Base-by-base conservation (phyloP, 768 basidiomycete genomes). In the Podaxis rugospora region DNA sequence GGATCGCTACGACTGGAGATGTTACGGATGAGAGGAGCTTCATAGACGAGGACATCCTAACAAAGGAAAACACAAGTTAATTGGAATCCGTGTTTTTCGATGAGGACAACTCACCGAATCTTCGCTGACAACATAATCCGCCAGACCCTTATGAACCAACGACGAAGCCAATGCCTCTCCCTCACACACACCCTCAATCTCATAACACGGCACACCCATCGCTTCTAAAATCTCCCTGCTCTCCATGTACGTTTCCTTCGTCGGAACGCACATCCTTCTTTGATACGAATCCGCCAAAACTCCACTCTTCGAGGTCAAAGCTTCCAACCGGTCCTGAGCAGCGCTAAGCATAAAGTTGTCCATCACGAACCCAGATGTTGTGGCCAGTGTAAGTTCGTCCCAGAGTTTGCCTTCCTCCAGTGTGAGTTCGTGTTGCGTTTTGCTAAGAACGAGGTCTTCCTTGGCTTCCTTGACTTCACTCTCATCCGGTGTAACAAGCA, bases 121-220 rank as follows among this genome's bases (percentile, higher is more conserved):
- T 74, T 97, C 95, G 64, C 90, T 95, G 3, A 84, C 91, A 18
- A 96, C 95, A 68, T 84, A 94, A 73, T 97, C 93, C 0, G 92
- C 94, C 49, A 80, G 68, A 2, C 95, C 94, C 28, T 82, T 75
- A 14, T 86, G 66, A 10, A 92, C 93, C 40, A 96, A 77, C 6
- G 89, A 81, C 4, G 90, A 83, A 0, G 93, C 94, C 36, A 96
- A 73, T 0, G 90, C 93, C 72, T 97, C 95, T 1, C 89, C 95
- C 70, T 97, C 95, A 59, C 82, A 86, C 0, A 88, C 82, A 0
- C 87, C 87, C 0, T 77, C 75, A 7, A 88, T 75, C 16, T 90
- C 83, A 32, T 95, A 70, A 66, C 87, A 89, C 0, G 88, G 88
- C 2, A 95, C 79, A n/a, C 93, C 93, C 89, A 95, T 90, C 0